Conservation (phyloP, 495 filamentous ascomycete species). For the Penicillium bovifimosum region DNA sequence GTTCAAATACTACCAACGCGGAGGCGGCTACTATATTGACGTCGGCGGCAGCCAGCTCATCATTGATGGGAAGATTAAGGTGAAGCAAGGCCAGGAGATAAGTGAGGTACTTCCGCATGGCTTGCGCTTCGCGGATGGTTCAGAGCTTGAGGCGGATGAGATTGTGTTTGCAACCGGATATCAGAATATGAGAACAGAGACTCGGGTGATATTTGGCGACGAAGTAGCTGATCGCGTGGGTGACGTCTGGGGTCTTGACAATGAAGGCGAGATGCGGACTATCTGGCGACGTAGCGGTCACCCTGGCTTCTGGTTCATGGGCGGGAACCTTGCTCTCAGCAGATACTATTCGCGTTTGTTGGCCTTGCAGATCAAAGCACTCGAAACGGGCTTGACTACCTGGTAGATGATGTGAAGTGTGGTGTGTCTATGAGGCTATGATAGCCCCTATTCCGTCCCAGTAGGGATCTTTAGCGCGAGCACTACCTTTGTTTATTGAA, state of each 20-base stretch:
- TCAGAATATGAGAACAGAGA: conserved; percentile 65
- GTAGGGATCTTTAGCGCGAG: too few relatives aligned
- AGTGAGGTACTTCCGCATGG: conserved; percentile 53
- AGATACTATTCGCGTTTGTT: conserved; percentile 66
- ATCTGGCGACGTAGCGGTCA: conserved; percentile 72
- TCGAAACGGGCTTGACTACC: conserved; percentile 47
- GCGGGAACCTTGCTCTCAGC: conserved; percentile 70
- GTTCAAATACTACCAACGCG: conserved; percentile 70
- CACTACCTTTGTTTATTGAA: too few relatives aligned
- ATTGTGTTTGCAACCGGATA: conserved; percentile 83
- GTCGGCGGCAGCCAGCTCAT: conserved; percentile 67
- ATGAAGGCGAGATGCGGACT: conserved; percentile 66
- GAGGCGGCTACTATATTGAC: conserved; percentile 79
- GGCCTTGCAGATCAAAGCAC: conserved; percentile 71
- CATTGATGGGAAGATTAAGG: conserved; percentile 66
- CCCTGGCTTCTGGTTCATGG: conserved; percentile 79
- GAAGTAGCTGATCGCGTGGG: conserved; percentile 58
- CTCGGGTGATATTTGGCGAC: conserved; percentile 62
- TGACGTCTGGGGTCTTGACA: conserved; percentile 74
- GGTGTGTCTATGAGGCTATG: too few relatives aligned
- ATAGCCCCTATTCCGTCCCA: too few relatives aligned
- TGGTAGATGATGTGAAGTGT: conserved; percentile 12
- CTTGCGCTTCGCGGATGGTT: conserved; percentile 61
- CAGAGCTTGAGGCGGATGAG: conserved; percentile 66
- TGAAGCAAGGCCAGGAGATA: conserved; percentile 68